Conservation (phyloP, 202 grass and related monocot genomes). For the Zizania palustris region DNA sequence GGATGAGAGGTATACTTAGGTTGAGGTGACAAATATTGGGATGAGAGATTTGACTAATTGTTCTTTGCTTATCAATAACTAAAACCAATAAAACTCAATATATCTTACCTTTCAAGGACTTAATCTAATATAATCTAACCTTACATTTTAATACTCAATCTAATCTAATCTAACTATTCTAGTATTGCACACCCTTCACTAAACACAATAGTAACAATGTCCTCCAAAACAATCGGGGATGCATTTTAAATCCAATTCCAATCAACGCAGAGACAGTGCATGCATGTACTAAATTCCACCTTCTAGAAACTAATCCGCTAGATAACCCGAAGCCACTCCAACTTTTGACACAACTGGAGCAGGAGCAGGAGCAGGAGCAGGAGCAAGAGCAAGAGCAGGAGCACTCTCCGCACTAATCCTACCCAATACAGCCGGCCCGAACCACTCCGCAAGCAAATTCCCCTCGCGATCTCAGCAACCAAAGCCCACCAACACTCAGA, state of each 20-base stretch:
- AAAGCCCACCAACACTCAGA: neutral
- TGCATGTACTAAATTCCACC: constrained; percentile 31
- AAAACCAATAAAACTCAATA: too few relatives aligned
- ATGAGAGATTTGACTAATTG: too few relatives aligned
- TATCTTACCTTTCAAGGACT: too few relatives aligned
- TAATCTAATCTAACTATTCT: neutral
- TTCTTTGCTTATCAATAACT: too few relatives aligned
- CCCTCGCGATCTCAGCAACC: neutral
- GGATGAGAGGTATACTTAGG: too few relatives aligned
- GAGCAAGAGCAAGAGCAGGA: too few relatives aligned
- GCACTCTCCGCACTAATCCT: constrained; percentile 18
- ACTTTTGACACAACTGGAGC: constrained; percentile 4
- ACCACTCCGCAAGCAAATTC: constrained; percentile 20
- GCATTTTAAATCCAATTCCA: constrained; percentile 2
- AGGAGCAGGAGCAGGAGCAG: too few relatives aligned
- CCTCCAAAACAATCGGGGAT: neutral
- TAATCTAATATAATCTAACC: too few relatives aligned
- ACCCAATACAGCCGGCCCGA: constrained; percentile 18
- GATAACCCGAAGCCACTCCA: neutral
- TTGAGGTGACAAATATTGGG: too few relatives aligned
- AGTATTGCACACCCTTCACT: neutral
- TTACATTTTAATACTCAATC: too few relatives aligned
- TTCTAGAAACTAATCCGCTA: constrained; percentile 32
- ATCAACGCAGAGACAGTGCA: neutral
- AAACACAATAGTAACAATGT: constrained; percentile 10